Conservation (phyloP, 768 basidiomycete species). For the Porphyrellus cyaneotinctus region DNA sequence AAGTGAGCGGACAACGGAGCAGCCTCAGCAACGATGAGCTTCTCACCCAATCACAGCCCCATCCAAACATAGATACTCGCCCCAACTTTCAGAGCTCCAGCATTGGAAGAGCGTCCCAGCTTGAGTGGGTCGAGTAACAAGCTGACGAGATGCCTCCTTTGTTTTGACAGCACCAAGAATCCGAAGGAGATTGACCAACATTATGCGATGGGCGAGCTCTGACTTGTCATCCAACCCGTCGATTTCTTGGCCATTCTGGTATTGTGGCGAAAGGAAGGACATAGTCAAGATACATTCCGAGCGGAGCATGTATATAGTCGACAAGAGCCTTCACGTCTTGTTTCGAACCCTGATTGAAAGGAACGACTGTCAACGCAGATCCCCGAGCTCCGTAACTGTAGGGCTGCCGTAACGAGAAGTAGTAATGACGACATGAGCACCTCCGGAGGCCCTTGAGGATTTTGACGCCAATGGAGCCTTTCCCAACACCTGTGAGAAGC, state of each 20-base stretch:
- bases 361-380: conserved; percentile 93
- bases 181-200: conserved; percentile 95
- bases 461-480: conserved; percentile 96
- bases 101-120: conserved; percentile 98
- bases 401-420: conserved; percentile 96
- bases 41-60: conserved; percentile 96
- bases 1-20: conserved; percentile 8
- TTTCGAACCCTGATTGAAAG: conserved; percentile 98
- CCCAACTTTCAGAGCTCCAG: conserved; percentile 98
- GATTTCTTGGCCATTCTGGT: conserved; percentile 97
- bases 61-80: conserved; percentile 95
- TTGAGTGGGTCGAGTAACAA: conserved; percentile 97
- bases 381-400: conserved; percentile 92
- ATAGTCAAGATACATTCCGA: conserved; percentile 97
- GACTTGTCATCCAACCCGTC: conserved; percentile 96
- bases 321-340: conserved; percentile 98
- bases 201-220: conserved; percentile 96
- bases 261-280: conserved; percentile 98
- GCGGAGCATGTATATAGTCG: conserved; percentile 94
- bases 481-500: conserved; percentile 94
- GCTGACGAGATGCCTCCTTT: conserved; percentile 95
- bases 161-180: conserved; percentile 95
- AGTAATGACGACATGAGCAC: conserved; percentile 94
- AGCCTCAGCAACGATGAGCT: conserved; percentile 3
- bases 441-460: conserved; percentile 96